A percentile compares a stretch with the other conserved stretches of the same genome.
Conservation (phyloP, 2,329 filamentous ascomycete species). For the Diaporthe sp. region DNA sequence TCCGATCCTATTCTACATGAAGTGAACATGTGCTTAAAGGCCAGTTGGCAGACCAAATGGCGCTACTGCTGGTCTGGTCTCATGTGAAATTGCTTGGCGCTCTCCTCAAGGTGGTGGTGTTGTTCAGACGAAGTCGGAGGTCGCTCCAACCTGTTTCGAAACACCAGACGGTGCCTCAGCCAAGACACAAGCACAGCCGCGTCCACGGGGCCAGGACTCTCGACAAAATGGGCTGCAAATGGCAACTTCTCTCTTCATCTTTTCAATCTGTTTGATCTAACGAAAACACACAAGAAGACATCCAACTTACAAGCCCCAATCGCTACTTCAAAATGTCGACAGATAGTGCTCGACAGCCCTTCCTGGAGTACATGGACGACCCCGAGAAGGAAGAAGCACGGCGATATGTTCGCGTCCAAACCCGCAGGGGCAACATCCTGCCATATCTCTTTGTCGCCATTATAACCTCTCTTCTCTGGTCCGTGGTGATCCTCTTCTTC, state of each 20-base stretch:
- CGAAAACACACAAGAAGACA: neutral
- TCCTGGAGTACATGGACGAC: conserved; percentile 42
- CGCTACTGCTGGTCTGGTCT: neutral
- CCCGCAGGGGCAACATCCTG: conserved; percentile 27
- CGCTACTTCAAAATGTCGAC: conserved; percentile 3
- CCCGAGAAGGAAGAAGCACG: conserved; percentile 40
- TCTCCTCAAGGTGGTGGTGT: neutral
- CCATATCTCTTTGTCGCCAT: conserved; percentile 42
- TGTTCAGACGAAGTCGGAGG: conserved; percentile 29
- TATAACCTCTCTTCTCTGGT: conserved; percentile 45
- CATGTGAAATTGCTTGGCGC: conserved; percentile 25
- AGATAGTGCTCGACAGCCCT: conserved; percentile 37
- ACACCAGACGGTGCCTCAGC: conserved; percentile 36
- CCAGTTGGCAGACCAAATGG: neutral
- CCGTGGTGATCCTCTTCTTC: conserved; percentile 41
- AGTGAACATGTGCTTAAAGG: neutral
- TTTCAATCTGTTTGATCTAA: neutral
- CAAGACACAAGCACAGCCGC: conserved; percentile 18
- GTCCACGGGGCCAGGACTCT: neutral
- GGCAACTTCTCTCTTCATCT: neutral
- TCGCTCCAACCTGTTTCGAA: conserved; percentile 27
- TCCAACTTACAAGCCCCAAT: neutral
- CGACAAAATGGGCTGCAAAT: neutral
- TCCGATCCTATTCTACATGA: neutral
- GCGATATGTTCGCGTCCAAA: conserved; percentile 26